A percentile compares a stretch with the other conserved stretches of the same genome.
Conservation (phyloP, 2,329 filamentous ascomycete species). For the Fusarium buharicum region DNA sequence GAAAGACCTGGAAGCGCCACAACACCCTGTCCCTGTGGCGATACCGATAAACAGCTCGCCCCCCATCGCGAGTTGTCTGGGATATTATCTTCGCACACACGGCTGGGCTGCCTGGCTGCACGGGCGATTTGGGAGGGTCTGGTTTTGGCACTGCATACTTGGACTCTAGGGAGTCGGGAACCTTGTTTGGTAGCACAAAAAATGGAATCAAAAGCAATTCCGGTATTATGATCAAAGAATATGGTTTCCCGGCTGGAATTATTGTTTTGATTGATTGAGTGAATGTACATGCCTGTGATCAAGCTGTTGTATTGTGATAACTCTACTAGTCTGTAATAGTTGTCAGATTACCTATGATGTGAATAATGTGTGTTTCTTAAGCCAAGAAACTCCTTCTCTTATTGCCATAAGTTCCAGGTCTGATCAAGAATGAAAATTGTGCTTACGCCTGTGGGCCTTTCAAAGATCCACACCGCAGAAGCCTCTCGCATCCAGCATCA, state of each 20-base stretch:
- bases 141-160: constrained; percentile 48
- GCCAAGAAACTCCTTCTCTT: too few species aligned
- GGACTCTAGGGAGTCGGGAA: constrained; percentile 49
- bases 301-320: not conserved
- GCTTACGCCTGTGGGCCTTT: not conserved
- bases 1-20: constrained; percentile 99
- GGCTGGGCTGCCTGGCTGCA: constrained; percentile 31
- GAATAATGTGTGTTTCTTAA: too few species aligned
- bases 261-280: not conserved
- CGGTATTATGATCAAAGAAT: constrained; percentile 43
- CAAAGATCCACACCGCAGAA: not conserved
- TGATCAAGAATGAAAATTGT: not conserved
- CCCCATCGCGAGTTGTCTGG: constrained; percentile 13
- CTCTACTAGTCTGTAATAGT: not conserved
- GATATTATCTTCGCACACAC: constrained; percentile 18
- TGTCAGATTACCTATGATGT: not conserved
- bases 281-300: not conserved
- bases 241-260: constrained; percentile 39
- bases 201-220: constrained; percentile 49
- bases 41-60: constrained; percentile 77
- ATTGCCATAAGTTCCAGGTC: too few species aligned
- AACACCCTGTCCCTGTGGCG: constrained; percentile 99
- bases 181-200: constrained; percentile 47
- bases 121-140: constrained; percentile 44
- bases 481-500: too few species aligned